phyloP scores from a whole-genome alignment of 352 stramenopile species.

The Phytophthora agathidicida region DNA sequence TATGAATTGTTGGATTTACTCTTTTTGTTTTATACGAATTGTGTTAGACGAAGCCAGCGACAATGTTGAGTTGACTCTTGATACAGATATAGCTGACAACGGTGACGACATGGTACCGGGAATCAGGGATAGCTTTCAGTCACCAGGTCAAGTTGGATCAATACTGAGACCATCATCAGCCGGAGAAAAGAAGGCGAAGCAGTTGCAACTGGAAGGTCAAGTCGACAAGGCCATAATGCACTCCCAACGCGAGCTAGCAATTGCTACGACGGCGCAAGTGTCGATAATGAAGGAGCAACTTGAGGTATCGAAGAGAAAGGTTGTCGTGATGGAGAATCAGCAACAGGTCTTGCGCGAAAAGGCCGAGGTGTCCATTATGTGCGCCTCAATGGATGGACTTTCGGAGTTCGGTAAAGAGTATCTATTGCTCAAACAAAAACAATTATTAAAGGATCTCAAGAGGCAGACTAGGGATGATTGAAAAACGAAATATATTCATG shows the following conservation, averaged over 20 bases:
- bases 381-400: background rate
- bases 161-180: background rate
- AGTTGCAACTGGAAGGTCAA: background rate
- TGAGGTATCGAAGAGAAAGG: constrained; percentile 1
- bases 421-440: too few relatives aligned
- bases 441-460: too few relatives aligned
- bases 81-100: too few relatives aligned
- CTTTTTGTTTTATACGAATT: too few relatives aligned
- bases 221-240: too few relatives aligned
- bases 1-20: too few relatives aligned
- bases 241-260: too few relatives aligned
- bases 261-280: background rate
- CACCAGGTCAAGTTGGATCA: background rate
- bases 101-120: too few relatives aligned
- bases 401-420: constrained; percentile 5
- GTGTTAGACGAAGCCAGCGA: too few relatives aligned
- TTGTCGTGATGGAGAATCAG: background rate
- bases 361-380: constrained; percentile 1
- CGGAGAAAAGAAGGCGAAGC: background rate
- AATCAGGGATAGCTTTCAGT: background rate
- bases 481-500: too few relatives aligned
- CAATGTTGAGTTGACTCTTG: too few relatives aligned
- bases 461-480: too few relatives aligned
- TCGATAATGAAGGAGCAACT: constrained; percentile 7
- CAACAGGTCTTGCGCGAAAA: background rate